phyloP scores from a whole-genome alignment of 75 land plant genomes.

The Sequoiadendron giganteum region DNA sequence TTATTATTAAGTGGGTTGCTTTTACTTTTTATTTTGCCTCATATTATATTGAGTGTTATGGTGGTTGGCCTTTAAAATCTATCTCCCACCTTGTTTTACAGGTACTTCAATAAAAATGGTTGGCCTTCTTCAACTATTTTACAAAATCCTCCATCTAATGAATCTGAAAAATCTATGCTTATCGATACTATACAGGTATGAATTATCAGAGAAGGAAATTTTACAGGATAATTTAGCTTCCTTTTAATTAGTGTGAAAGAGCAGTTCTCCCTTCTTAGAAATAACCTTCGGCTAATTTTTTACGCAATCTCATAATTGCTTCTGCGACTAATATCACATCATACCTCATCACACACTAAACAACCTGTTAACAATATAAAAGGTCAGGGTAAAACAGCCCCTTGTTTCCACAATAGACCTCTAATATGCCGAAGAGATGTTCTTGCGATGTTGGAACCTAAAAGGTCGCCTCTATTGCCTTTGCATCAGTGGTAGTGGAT shows the following conservation, averaged over 20 bases:
- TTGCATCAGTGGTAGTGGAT: too few relatives aligned
- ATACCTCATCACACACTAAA: too few relatives aligned
- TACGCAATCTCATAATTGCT: too few relatives aligned
- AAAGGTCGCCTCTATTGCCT: background rate
- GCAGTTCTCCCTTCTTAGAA: too few relatives aligned
- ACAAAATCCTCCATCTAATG: constrained; percentile 49
- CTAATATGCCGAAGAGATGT: background rate
- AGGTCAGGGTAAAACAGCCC: background rate
- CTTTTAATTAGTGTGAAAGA: too few relatives aligned
- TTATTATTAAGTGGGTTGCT: too few relatives aligned
- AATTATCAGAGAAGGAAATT: background rate
- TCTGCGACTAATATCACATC: too few relatives aligned
- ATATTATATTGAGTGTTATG: background rate
- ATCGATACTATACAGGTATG: constrained; percentile 86
- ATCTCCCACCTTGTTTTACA: constrained; percentile 14
- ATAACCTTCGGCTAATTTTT: too few relatives aligned
- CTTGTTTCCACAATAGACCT: background rate
- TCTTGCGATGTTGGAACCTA: background rate
- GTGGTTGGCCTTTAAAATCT: background rate
- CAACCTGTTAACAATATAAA: background rate
- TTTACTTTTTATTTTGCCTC: background rate
- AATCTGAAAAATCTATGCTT: constrained; percentile 60
- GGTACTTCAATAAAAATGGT: constrained; percentile 90
- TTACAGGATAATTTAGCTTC: background rate
- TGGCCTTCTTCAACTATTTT: constrained; percentile 92